Evolutionary conservation across 1,284 basidiomycete genomes (phyloP).

Genomic region (Takashimella koratensis): DNA sequence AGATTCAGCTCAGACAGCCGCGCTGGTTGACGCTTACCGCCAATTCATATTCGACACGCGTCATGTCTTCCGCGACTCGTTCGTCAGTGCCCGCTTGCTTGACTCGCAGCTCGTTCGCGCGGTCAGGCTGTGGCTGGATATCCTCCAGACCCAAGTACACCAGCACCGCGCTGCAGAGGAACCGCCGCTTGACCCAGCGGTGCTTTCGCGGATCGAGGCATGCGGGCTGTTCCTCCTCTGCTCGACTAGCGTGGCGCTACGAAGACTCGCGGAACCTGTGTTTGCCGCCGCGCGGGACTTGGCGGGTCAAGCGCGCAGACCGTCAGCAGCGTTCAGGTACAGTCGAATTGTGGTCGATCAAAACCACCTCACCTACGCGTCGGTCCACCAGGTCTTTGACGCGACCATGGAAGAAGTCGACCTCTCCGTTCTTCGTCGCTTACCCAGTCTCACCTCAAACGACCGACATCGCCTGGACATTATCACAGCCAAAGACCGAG

Average conservation of each 20-base stretch:
- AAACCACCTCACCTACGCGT: constrained; percentile 14
- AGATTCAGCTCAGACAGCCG: constrained; percentile 58
- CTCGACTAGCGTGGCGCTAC: constrained; percentile 52
- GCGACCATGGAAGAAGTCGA: constrained; percentile 31
- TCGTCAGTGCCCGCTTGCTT: constrained; percentile 59
- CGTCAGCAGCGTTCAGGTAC: constrained; percentile 43
- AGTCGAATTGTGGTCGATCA: constrained; percentile 29
- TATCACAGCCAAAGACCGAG: constrained; percentile 15
- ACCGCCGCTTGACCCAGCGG: constrained; percentile 31
- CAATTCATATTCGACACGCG: constrained; percentile 72
- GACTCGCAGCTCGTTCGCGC: constrained; percentile 60
- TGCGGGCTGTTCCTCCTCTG: constrained; percentile 76
- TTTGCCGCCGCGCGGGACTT: constrained; percentile 34
- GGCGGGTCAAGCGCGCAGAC: constrained; percentile 30
- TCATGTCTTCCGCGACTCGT: constrained; percentile 64
- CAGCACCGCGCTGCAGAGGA: constrained; percentile 47
- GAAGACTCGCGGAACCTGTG: constrained; percentile 30
- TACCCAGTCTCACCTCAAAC: constrained; percentile 34
- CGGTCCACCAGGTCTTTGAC: constrained; percentile 37
- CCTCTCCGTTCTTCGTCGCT: constrained; percentile 27
- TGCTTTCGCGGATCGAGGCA: constrained; percentile 60
- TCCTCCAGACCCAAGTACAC: constrained; percentile 68
- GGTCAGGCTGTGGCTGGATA: constrained; percentile 67
- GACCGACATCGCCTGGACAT: constrained; percentile 37
- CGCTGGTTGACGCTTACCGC: constrained; percentile 67